A percentile compares a stretch with the other conserved stretches of the same genome.
Evolutionary conservation across 352 stramenopile species (phyloP).

Genomic region (Phytophthora crassamura): DNA sequence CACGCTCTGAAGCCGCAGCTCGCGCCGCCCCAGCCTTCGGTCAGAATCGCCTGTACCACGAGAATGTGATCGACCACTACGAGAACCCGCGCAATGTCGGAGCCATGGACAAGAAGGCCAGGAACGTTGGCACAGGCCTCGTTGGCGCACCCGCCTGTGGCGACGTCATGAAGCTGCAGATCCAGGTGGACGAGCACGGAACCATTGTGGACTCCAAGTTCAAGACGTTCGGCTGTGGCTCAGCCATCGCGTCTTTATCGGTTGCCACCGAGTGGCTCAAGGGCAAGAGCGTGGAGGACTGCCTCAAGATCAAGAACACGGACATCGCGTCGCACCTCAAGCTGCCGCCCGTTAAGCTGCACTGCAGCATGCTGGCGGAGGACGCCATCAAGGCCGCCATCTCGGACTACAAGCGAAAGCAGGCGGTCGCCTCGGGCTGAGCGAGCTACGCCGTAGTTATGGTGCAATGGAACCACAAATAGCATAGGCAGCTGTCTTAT

Average conservation of each 20-base stretch:
- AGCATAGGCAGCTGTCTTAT: neutral
- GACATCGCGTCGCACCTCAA: conserved; percentile 99
- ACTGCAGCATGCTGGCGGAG: conserved; percentile 99
- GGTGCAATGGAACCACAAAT: neutral
- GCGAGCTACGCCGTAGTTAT: no score
- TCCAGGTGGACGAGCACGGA: conserved; percentile 95
- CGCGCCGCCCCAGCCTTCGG: conserved; percentile 7
- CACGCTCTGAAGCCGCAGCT: conserved; percentile 48
- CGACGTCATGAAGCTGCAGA: conserved; percentile 99
- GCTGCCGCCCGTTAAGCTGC: conserved; percentile 98
- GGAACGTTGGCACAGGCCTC: conserved; percentile 97
- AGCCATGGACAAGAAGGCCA: conserved; percentile 97
- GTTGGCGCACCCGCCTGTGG: conserved; percentile 98
- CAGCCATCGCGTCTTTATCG: conserved; percentile 96
- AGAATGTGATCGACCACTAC: conserved; percentile 99
- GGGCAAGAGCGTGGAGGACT: conserved; percentile 97
- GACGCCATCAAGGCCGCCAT: conserved; percentile 99
- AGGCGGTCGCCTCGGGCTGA: conserved; percentile 42
- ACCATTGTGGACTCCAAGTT: conserved; percentile 99
- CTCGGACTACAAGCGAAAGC: conserved; percentile 97
- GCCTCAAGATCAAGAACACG: conserved; percentile 96
- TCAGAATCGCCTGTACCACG: conserved; percentile 93
- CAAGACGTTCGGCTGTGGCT: conserved; percentile 99
- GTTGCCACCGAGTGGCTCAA: conserved; percentile 99
- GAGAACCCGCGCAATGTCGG: conserved; percentile 99